These are phyloP conservation scores for Globisporangium ultimum DNA, from an alignment of 352 stramenopile species.

Conservation along the genomic window DNA sequence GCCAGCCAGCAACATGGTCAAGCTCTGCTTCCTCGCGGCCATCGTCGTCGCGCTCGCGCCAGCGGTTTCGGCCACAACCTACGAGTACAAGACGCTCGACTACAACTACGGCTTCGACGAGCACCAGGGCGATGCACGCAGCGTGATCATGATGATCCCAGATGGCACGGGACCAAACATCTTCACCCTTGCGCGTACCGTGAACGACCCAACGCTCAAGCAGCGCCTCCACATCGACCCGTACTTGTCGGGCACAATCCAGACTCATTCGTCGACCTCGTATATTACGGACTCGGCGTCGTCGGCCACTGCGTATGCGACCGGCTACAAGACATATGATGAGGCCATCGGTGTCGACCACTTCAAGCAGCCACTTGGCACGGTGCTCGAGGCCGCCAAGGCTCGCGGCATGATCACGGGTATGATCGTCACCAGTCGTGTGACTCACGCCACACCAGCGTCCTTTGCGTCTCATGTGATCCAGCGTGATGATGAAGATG, in stretches of 20 bases:
- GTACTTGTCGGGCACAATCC: constrained; percentile 47
- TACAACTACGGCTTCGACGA: constrained; percentile 61
- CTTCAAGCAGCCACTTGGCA: constrained; percentile 50
- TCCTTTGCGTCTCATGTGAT: constrained; percentile 52
- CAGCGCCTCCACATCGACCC: constrained; percentile 59
- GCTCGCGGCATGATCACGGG: constrained; percentile 59
- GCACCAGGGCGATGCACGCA: constrained; percentile 33
- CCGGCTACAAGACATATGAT: constrained; percentile 68
- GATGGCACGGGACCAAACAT: constrained; percentile 65
- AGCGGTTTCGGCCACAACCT: constrained; percentile 19
- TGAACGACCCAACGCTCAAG: constrained; percentile 50
- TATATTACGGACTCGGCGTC: constrained; percentile 67
- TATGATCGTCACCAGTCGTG: constrained; percentile 66
- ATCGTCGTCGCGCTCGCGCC: constrained; percentile 22
- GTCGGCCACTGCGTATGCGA: constrained; percentile 50
- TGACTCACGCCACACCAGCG: constrained; percentile 58
- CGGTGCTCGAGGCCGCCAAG: constrained; percentile 61
- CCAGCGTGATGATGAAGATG: constrained; percentile 49
- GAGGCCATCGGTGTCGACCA: constrained; percentile 54
- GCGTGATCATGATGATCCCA: constrained; percentile 74
- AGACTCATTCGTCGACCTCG: constrained; percentile 63
- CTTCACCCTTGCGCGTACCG: constrained; percentile 51
- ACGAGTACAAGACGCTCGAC: constrained; percentile 66
- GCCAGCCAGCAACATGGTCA: constrained; percentile 22
- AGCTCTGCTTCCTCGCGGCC: constrained; percentile 29